These are phyloP conservation scores for Stachybotrys echinatus DNA, from an alignment of 2,329 filamentous ascomycete species.

Conservation along the genomic window DNA sequence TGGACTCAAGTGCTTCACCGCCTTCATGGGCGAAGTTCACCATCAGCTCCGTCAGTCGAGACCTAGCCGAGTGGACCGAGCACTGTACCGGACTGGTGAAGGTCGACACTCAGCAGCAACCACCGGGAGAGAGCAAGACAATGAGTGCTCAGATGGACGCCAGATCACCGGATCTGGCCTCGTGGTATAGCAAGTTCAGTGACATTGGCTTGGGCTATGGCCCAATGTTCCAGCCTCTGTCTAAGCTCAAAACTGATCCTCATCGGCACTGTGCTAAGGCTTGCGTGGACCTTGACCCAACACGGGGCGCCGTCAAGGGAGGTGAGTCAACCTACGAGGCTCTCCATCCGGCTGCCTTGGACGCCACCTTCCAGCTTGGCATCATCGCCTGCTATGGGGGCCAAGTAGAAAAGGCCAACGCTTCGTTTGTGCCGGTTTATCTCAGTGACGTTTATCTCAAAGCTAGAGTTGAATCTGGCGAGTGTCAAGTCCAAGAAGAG, in stretches of 20 bases:
- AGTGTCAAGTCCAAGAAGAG: neutral
- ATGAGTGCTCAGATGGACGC: neutral
- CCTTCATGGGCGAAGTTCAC: constrained; percentile 1
- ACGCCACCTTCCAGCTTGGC: neutral
- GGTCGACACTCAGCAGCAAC: neutral
- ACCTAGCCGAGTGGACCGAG: neutral
- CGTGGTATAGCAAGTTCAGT: neutral
- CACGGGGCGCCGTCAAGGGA: neutral
- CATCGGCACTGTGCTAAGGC: neutral
- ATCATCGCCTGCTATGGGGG: constrained; percentile 3
- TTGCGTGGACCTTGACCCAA: neutral
- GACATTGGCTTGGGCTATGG: neutral
- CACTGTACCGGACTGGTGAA: neutral
- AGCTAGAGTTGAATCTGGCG: too few species aligned
- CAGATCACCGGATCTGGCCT: neutral
- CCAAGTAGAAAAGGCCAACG: neutral
- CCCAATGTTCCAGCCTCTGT: neutral
- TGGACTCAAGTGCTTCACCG: neutral
- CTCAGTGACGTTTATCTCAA: neutral
- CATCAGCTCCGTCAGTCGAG: neutral
- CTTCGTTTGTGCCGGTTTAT: neutral
- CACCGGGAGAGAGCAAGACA: neutral
- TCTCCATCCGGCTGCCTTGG: constrained; percentile 4
- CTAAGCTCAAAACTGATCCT: neutral
- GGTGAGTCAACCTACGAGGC: constrained; percentile 1